Percentiles rank a stretch among this genome's conserved stretches.
phyloP scores from a whole-genome alignment of 2,329 filamentous ascomycete genomes.

The Pseudocercospora macadamiae region DNA sequence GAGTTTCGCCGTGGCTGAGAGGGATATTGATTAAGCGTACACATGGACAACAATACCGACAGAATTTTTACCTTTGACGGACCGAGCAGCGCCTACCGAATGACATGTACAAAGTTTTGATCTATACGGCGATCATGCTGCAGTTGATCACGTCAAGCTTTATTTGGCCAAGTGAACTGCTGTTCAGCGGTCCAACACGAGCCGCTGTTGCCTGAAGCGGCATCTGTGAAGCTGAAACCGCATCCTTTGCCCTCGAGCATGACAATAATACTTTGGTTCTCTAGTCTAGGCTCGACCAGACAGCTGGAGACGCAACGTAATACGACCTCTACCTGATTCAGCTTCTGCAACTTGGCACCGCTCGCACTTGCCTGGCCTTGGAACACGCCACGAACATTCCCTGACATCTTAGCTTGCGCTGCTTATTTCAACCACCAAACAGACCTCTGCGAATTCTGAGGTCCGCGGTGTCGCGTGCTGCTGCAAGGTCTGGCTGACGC shows the following conservation, averaged over 20 bases:
- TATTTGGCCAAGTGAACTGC: not conserved
- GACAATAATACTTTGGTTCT: not conserved
- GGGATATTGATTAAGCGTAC: not conserved
- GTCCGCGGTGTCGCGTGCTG: not conserved
- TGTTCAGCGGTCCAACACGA: not conserved
- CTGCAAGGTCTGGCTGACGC: not conserved
- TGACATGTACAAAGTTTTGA: not conserved
- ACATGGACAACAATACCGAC: not conserved
- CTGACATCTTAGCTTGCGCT: not conserved
- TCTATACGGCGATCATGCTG: not conserved
- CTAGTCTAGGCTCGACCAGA: not conserved
- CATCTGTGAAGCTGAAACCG: not conserved
- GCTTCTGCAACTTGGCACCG: not conserved
- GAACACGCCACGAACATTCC: not conserved
- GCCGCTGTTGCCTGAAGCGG: not conserved
- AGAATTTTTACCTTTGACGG: not conserved
- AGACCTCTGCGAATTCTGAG: not conserved
- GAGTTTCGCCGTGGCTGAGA: not conserved
- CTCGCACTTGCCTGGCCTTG: not conserved
- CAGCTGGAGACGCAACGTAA: not conserved
- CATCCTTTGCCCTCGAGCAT: not conserved
- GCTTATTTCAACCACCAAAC: not conserved
- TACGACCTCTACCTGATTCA: not conserved
- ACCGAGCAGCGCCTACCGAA: not conserved
- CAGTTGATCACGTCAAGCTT: not conserved